Evolutionary conservation across 306 rosid genomes (phyloP).

Genomic region (Lagenaria siceraria): DNA sequence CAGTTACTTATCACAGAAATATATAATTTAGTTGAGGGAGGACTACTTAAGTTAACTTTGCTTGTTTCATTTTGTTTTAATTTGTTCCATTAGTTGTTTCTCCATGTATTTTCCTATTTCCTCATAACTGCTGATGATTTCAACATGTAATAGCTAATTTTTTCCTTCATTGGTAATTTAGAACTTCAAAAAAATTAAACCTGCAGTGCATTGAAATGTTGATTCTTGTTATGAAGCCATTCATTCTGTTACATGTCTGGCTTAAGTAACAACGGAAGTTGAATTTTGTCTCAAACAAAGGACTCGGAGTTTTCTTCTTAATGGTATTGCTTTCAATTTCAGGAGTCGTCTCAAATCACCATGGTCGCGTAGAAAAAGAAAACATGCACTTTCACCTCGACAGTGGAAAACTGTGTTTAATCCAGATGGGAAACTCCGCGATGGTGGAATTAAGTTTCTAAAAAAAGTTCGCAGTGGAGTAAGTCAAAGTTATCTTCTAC

Average conservation of each 20-base stretch:
- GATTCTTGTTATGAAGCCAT: background rate
- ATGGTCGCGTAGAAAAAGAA: slow-evolving; percentile 94
- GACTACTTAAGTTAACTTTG: background rate
- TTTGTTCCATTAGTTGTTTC: background rate
- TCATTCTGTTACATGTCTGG: background rate
- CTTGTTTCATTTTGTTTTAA: background rate
- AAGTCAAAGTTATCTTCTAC: slow-evolving; percentile 21
- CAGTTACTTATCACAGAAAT: background rate
- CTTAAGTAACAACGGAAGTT: slow-evolving; percentile 21
- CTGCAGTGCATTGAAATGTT: background rate
- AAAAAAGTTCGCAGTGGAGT: slow-evolving; percentile 98
- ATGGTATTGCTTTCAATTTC: slow-evolving; percentile 9
- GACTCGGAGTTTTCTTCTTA: background rate
- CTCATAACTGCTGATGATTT: background rate
- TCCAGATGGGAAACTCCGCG: slow-evolving; percentile 67
- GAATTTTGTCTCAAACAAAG: background rate
- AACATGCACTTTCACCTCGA: slow-evolving; percentile 62
- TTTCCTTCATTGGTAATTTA: background rate
- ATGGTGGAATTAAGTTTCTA: slow-evolving; percentile 86
- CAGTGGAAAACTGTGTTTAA: slow-evolving; percentile 73
- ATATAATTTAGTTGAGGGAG: background rate
- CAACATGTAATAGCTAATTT: background rate
- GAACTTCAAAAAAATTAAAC: background rate
- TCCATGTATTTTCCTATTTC: background rate
- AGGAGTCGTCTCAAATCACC: slow-evolving; percentile 93